phyloP scores from a whole-genome alignment of 148 eudicot species.

The Vaccinium corymbosum region DNA sequence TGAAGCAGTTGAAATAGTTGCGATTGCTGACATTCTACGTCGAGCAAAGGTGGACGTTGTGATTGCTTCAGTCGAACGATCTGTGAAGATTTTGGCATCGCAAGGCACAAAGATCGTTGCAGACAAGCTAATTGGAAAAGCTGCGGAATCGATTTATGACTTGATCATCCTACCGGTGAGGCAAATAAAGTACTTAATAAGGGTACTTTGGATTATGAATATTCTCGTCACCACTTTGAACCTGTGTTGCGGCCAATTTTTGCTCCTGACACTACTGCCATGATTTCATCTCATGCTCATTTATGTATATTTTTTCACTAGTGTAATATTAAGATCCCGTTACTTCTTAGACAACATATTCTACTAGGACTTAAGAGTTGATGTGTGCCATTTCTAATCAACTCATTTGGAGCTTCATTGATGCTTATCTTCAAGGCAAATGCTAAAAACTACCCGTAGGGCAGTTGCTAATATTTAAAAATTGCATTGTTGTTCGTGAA shows the following conservation, averaged over 20 bases:
- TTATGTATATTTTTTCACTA: not conserved
- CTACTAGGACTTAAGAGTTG: not conserved
- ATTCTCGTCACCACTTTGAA: not conserved
- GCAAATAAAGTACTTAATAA: not conserved
- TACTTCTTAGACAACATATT: not conserved
- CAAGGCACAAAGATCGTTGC: conserved; percentile 74
- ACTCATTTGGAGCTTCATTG: conserved; percentile 5
- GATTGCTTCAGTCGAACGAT: conserved; percentile 77
- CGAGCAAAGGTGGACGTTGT: conserved; percentile 74
- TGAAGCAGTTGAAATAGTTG: conserved; percentile 72
- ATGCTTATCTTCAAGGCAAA: not conserved
- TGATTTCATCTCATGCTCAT: not conserved
- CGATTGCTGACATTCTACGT: conserved; percentile 67
- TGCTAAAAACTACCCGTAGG: not conserved
- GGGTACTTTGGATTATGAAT: not conserved
- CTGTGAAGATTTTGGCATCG: conserved; percentile 55
- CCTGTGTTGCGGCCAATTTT: not conserved
- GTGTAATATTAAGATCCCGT: not conserved
- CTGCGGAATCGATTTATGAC: conserved; percentile 63
- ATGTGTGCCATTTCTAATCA: not conserved
- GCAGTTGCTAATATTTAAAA: not conserved
- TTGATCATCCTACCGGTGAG: conserved; percentile 89
- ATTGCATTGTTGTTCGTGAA: not conserved
- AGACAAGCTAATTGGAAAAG: conserved; percentile 52
- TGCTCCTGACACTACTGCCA: not conserved